Percentiles rank a stretch among this genome's conserved stretches.
phyloP scores from a whole-genome alignment of 148 eudicot genomes.

The Fagopyrum tataricum region DNA sequence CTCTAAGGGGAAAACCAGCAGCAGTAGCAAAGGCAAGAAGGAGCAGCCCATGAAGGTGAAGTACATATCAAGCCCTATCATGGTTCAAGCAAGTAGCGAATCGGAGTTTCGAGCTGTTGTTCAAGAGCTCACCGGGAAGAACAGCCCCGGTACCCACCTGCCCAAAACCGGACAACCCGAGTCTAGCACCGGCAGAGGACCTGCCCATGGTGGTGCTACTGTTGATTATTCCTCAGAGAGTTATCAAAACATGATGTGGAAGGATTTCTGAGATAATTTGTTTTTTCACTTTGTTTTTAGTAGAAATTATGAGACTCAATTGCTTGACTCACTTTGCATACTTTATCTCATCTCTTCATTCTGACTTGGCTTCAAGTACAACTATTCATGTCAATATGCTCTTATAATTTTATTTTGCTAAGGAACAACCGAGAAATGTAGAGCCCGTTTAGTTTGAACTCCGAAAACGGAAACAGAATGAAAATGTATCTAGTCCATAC shows the following conservation, averaged over 20 bases:
- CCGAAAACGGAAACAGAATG: too few relatives aligned
- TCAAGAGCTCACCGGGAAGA: constrained; percentile 35
- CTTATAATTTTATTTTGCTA: too few relatives aligned
- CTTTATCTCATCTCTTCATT: too few relatives aligned
- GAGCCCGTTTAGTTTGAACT: too few relatives aligned
- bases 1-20: background rate
- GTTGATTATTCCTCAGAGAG: background rate
- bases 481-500: too few relatives aligned
- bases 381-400: too few relatives aligned
- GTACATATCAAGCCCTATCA: constrained; percentile 38
- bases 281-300: background rate
- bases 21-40: constrained; percentile 4
- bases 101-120: constrained; percentile 36
- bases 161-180: background rate
- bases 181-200: background rate
- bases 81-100: constrained; percentile 30
- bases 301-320: background rate
- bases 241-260: background rate
- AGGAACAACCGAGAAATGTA: too few relatives aligned
- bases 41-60: constrained; percentile 32
- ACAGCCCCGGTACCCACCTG: constrained; percentile 7
- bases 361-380: too few relatives aligned
- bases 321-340: too few relatives aligned
- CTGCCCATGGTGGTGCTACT: background rate
- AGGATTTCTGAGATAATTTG: background rate